These are phyloP conservation scores for Linum lewisii DNA, from an alignment of 345 rosid species.

Conservation along the genomic window DNA sequence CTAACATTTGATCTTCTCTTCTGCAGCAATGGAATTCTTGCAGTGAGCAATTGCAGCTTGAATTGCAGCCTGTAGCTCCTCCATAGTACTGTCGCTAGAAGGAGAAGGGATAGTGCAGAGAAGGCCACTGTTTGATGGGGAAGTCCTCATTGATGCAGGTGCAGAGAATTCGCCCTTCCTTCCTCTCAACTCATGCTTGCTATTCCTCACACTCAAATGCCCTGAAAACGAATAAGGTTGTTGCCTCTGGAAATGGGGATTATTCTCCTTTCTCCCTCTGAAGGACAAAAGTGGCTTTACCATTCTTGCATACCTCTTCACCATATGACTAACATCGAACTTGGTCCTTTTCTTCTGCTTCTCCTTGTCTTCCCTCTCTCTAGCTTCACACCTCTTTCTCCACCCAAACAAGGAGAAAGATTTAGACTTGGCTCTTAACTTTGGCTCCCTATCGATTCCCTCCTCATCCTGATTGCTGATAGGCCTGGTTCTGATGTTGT, in stretches of 20 bases:
- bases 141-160: conserved; percentile 82
- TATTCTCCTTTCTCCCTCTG: conserved; percentile 41
- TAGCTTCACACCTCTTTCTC: conserved; percentile 44
- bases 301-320: conserved; percentile 53
- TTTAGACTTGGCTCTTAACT: conserved; percentile 37
- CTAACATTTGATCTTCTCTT: conserved; percentile 20
- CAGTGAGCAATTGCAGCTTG: conserved; percentile 99
- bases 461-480: conserved; percentile 3
- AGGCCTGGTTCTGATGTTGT: conserved; percentile 3
- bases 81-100: conserved; percentile 72
- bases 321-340: conserved; percentile 48
- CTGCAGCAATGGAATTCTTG: conserved; percentile 67
- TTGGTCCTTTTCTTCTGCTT: conserved; percentile 41
- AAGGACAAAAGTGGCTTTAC: conserved; percentile 34
- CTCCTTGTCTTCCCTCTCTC: conserved; percentile 31
- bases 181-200: conserved; percentile 32
- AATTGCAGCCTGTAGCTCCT: conserved; percentile 91
- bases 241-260: conserved; percentile 17
- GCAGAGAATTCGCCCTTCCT: conserved; percentile 62
- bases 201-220: conserved; percentile 25
- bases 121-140: conserved; percentile 77
- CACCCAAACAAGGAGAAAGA: conserved; percentile 72
- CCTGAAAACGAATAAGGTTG: conserved; percentile 49
- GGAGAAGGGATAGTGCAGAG: conserved; percentile 38
- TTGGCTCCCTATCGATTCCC: conserved; percentile 13